Percentiles rank a stretch among this genome's conserved stretches.
phyloP scores from a whole-genome alignment of 306 rosid genomes.

The Fragaria vesca region DNA sequence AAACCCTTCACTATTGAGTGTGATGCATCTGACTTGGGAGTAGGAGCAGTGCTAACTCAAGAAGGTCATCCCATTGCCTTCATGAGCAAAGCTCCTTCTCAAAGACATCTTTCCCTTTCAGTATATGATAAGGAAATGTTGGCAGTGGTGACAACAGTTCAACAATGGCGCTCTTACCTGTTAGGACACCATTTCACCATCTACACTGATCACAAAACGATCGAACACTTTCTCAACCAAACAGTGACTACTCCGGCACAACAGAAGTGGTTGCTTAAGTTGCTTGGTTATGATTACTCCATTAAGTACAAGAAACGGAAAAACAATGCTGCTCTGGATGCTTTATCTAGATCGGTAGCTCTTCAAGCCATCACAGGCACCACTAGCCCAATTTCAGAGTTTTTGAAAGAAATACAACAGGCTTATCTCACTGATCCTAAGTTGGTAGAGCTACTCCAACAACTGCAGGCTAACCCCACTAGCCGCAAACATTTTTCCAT shows the following conservation, averaged over 20 bases:
- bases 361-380: no score
- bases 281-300: background rate
- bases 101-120: no score
- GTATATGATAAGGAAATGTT: background rate
- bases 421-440: rapidly evolving
- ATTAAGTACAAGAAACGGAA: background rate
- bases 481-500: background rate
- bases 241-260: background rate
- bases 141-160: background rate
- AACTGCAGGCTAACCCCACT: no score
- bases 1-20: no score
- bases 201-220: background rate
- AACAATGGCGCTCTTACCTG: background rate
- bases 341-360: background rate
- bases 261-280: background rate
- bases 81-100: no score
- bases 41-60: no score
- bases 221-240: no score
- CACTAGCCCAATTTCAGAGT: background rate
- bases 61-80: no score
- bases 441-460: rapidly evolving
- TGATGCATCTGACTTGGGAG: no score
- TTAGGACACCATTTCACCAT: background rate
- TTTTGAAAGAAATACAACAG: no score
- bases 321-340: no score